Conservation (phyloP, 108 stramenopile species). For the Fistulifera pelliculosa region DNA sequence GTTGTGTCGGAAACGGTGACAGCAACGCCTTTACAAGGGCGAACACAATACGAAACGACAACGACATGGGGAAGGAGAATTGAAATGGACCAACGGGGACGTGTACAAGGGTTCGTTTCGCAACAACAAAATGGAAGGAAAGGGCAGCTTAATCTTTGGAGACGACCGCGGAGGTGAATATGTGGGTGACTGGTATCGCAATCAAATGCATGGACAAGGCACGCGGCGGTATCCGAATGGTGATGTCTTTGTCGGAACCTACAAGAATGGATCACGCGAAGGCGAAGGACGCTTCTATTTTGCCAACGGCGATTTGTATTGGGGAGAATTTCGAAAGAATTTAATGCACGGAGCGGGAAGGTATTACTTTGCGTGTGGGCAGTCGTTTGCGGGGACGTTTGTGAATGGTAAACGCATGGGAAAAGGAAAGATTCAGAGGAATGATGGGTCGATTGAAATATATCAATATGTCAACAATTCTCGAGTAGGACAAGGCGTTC, state of each 20-base stretch:
- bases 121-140: conserved; percentile 42
- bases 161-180: conserved; percentile 44
- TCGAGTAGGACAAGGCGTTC: conserved; percentile 40
- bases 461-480: conserved; percentile 41
- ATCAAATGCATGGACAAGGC: conserved; percentile 50
- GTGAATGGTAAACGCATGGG: conserved; percentile 39
- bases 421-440: conserved; percentile 46
- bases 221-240: conserved; percentile 48
- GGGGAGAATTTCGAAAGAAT: conserved; percentile 19
- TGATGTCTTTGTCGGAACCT: conserved; percentile 40
- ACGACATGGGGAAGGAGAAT: conserved; percentile 44
- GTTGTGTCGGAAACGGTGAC: background rate
- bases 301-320: conserved; percentile 14
- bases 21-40: conserved; percentile 27
- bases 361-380: conserved; percentile 51
- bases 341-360: conserved; percentile 16
- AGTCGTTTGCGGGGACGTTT: conserved; percentile 44
- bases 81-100: conserved; percentile 54
- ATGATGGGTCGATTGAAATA: conserved; percentile 47
- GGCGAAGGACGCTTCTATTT: conserved; percentile 37
- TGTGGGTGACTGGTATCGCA: conserved; percentile 46
- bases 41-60: conserved; percentile 36
- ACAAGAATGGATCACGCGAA: conserved; percentile 29
- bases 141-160: conserved; percentile 35
- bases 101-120: conserved; percentile 43